Base-by-base conservation (phyloP, 148 eudicot species). In the Camellia japonica region DNA sequence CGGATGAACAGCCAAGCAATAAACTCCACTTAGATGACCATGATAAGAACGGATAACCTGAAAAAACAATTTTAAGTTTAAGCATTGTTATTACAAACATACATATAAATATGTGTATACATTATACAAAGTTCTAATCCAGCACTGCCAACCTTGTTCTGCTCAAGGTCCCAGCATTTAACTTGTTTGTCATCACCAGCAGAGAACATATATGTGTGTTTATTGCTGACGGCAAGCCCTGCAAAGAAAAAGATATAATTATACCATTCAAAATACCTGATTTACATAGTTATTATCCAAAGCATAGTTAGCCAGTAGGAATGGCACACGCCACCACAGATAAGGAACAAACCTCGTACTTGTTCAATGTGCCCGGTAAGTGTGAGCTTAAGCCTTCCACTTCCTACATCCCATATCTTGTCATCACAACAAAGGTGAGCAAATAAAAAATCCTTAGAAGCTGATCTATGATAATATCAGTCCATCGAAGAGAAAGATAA, bases 121-220 rank as follows among this genome's bases (percentile, higher is more conserved):
- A n/a, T n/a, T n/a, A n/a, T n/a, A n/a, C n/a, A 62, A 42, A 72
- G 44, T 19, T 78, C 58, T 30, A 66, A 55, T 44, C 43, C 7
- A 41, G 12, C 23, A 49, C 8, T 30, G 14, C 6, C 80, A n/a
- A 92, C 99, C 99, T 97, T 97, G 83, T 97, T 97, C 83, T 97
- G 99, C 84, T 97, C 99, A 58, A 97, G 94, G 88, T 97, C 99
- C 99, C 99, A 97, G 86, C 99, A 97, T 86, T 97, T 97, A 59
- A 97, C 99, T 90, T 86, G 90, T 84, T 97, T 97, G 85, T 97
- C 99, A 88, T 97, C 99, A 74, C 99, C 99, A 76, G 98, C 99
- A 85, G 99, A 94, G 80, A 97, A 97, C 99, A 97, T 94, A 87
- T 97, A 97, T 10, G 99, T 97, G 83, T 97, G 98, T 82, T 82